These are phyloP conservation scores for Phaseolus lunatus DNA, from an alignment of 306 rosid genomes.

Conservation along the genomic window DNA sequence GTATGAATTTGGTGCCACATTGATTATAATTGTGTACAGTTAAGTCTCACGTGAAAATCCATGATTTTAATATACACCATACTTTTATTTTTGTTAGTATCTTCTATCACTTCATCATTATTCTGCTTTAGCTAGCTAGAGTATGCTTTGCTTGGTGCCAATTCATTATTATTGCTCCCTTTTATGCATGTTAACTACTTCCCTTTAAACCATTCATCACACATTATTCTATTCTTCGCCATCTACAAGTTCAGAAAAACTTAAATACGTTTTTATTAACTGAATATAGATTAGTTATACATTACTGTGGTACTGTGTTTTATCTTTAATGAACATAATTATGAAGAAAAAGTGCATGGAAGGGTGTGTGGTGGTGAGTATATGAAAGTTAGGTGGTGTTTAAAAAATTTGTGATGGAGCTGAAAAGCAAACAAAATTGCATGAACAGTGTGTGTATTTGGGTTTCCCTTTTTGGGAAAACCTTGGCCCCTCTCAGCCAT, in stretches of 20 bases:
- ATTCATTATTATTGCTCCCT: not conserved
- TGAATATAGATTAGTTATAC: not conserved
- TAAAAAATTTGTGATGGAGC: constrained; percentile 42
- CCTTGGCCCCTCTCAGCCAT: constrained; percentile 47
- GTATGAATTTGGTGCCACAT: not conserved
- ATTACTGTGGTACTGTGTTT: not conserved
- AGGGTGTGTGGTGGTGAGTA: not conserved
- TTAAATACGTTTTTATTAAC: too few relatives aligned
- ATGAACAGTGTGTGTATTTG: constrained; percentile 32
- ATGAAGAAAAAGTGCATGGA: not conserved
- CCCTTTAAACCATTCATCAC: not conserved
- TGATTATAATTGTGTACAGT: not conserved
- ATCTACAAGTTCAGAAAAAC: too few relatives aligned
- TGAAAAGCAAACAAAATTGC: constrained; percentile 47
- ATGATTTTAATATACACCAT: not conserved
- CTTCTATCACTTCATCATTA: not conserved
- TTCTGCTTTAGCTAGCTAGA: not conserved
- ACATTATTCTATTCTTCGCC: too few relatives aligned
- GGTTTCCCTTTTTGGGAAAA: constrained; percentile 50
- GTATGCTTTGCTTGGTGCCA: not conserved
- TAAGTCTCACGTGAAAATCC: not conserved
- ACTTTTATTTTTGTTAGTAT: not conserved
- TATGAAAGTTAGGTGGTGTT: constrained; percentile 21
- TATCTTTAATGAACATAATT: not conserved
- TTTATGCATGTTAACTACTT: not conserved